Percentiles rank a stretch among this genome's conserved stretches.
phyloP scores from a whole-genome alignment of 2,329 filamentous ascomycete species.

The Alternaria sp. region DNA sequence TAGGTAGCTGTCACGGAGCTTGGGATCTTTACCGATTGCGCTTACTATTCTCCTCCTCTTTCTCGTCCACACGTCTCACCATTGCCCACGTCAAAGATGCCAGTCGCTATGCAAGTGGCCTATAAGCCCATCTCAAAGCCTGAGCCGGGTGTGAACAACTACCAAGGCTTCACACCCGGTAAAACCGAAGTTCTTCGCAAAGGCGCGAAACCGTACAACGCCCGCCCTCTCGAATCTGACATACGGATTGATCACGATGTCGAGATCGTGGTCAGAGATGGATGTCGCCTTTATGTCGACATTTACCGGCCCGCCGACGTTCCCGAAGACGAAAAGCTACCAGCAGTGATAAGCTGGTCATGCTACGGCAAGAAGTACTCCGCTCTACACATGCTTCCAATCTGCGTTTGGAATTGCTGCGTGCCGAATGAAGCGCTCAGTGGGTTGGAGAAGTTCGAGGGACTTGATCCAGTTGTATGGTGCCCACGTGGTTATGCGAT shows the following conservation, averaged over 20 bases:
- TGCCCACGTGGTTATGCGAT: conserved; percentile 44
- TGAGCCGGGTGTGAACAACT: conserved; percentile 50
- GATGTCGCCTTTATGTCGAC: conserved; percentile 52
- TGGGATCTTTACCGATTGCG: background rate
- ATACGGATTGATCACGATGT: conserved; percentile 57
- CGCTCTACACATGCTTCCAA: conserved; percentile 49
- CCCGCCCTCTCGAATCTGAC: conserved; percentile 44
- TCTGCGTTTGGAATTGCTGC: conserved; percentile 50
- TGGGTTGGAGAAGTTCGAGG: conserved; percentile 54
- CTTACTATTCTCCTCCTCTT: background rate
- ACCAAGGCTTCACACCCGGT: conserved; percentile 49
- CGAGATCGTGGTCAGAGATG: conserved; percentile 53
- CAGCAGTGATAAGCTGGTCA: conserved; percentile 55
- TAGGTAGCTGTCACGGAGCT: background rate
- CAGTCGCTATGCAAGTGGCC: conserved; percentile 36
- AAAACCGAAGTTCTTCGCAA: conserved; percentile 49
- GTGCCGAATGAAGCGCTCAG: conserved; percentile 33
- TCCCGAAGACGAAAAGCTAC: conserved; percentile 43
- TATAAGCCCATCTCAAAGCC: conserved; percentile 44
- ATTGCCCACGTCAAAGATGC: conserved; percentile 30
- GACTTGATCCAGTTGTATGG: conserved; percentile 50
- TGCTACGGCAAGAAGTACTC: conserved; percentile 56
- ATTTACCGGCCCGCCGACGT: conserved; percentile 52
- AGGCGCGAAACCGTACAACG: conserved; percentile 49
- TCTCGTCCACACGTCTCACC: background rate